Evolutionary conservation across 2,329 filamentous ascomycete genomes (phyloP), one percentile per base, ranked within the genome.

Genomic region (Penicillium sp.): DNA sequence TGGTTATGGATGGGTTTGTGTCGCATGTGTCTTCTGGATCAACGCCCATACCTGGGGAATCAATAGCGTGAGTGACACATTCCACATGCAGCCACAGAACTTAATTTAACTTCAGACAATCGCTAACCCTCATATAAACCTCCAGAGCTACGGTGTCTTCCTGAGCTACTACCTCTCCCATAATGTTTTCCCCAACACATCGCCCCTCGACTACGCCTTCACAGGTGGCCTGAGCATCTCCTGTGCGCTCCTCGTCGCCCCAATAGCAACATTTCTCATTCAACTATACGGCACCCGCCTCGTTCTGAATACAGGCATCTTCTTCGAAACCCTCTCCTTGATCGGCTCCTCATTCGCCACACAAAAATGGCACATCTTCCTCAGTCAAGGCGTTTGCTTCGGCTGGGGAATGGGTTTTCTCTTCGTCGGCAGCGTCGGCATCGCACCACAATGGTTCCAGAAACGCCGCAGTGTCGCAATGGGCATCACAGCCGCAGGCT

Each of bases 31-130:
- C 60, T 80, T 82, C 50, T 72, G 85, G 60, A 81, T 89, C 56
- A 90, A 89, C 68, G 85, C 81, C 8, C 88, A 91, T 68, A 91
- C 88, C 1, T 92, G 89, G 89, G 89, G 89, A 8, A 76, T 92
- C 59, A 92, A 91, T 70, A 85, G 83, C 55, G 83, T 85, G 63
- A 55, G 81, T 65, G 21, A 27, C 16, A n/a, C 44, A 43, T 44
- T 51, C 43, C 19, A 45, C 42, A 29, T 25, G 33, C 45, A 29
- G 13, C 29, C 31, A n/a, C 19, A 42, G n/a, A 50, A 50, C 9
- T 31, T 3, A 6, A 6, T 47, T 5, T 19, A 21, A 21, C 10
- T 42, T 13, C 37, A 4, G 10, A 42, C 13, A 42, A 21, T 14
- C 19, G 39, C 39, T 27, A 48, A 29, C 25, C 6, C 29, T 35